Evolutionary conservation across 768 basidiomycete species (phyloP).

Genomic region (Russula compacta): DNA sequence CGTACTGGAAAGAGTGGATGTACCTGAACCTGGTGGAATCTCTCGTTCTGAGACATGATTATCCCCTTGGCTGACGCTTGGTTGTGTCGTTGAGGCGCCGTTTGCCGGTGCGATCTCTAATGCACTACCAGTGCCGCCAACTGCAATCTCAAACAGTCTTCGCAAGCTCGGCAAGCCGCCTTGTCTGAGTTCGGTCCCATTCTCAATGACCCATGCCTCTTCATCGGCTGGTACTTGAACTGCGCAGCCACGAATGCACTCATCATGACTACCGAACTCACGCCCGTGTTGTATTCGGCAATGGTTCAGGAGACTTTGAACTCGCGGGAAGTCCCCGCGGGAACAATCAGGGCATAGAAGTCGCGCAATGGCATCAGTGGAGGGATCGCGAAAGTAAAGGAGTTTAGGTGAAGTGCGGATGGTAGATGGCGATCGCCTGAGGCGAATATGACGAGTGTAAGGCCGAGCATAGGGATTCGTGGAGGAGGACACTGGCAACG

Average conservation of each 20-base stretch:
- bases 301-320: conserved; percentile 46
- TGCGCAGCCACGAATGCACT: conserved; percentile 40
- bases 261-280: conserved; percentile 43
- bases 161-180: conserved; percentile 37
- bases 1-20: conserved; percentile 23
- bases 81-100: not conserved
- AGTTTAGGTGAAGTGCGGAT: conserved; percentile 17
- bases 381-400: conserved; percentile 33
- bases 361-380: conserved; percentile 28
- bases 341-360: conserved; percentile 37
- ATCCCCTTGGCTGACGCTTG: not conserved
- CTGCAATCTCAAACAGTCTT: conserved; percentile 42
- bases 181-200: conserved; percentile 34
- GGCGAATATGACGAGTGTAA: conserved; percentile 24
- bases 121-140: conserved; percentile 29
- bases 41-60: conserved; percentile 3
- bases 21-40: conserved; percentile 11
- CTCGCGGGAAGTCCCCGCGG: conserved; percentile 40
- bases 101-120: conserved; percentile 14
- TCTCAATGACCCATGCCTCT: conserved; percentile 28
- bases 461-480: conserved; percentile 22
- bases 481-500: conserved; percentile 16
- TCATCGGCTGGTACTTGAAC: conserved; percentile 29
- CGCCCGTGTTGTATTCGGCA: conserved; percentile 40
- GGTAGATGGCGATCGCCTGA: conserved; percentile 21